Base-by-base conservation (phyloP, 225 moss, liverwort and hornwort genomes). In the Physcomitrium patens region DNA sequence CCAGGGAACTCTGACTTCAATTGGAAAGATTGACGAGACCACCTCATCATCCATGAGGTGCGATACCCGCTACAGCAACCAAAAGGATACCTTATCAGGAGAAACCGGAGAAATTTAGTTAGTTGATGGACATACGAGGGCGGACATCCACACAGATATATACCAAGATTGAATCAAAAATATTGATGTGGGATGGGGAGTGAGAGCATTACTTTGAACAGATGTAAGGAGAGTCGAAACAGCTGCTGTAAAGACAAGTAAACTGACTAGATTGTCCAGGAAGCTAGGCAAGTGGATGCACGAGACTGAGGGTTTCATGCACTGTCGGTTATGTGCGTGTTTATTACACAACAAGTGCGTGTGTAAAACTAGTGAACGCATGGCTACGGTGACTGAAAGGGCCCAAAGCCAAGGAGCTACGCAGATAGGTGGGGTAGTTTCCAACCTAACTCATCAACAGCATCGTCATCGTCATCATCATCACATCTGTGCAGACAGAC, bases 391-490 rank as follows among this genome's bases (percentile, higher is more conserved):
- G 56, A 22, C 56, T 12, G 41, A 51, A 68, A 68, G 43, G 57
- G 45, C 31, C 31, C 31, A 70, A 70, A 70, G 19, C 55, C 55
- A 18, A 15, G n/a, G 55, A 56, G n/a, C 55, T 56, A 18, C 55
- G 17, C 14, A 15, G n/a, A 47, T 65, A 65, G 65, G 65, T 65
- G 47, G 23, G 65, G 65, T 65, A 65, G 65, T 47, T 65, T 24
- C 48, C 47, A 66, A 47, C 65, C 47, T 23, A 48, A 44, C 65
- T 24, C 65, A 15, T 13, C 24, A 12, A 19, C 24, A 47, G 7
- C 63, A 27, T 56, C 55, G n/a, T 56, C 55, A 18, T 49, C 49
- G 15, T 70, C 56, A 44, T 46, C 57, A 70, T 45, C 70, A 70
- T 22, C 70, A 70, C 57, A 44, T 70, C 70, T 41, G 15, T 31